Percentiles rank a stretch among this genome's conserved stretches.
Evolutionary conservation across 1,284 basidiomycete genomes (phyloP).

Genomic region (Inonotus hispidus): DNA sequence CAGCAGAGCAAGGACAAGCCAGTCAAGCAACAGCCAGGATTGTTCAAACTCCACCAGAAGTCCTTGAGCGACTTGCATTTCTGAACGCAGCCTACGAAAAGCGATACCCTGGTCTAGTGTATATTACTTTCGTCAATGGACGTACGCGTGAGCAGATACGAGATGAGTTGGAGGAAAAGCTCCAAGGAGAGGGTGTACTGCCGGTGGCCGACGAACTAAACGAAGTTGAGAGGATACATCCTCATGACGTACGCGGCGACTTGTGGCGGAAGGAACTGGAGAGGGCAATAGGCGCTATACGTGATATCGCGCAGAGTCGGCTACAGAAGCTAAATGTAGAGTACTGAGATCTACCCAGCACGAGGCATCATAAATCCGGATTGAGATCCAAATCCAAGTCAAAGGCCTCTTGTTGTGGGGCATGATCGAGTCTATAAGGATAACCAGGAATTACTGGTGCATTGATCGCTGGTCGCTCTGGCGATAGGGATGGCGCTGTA

Average conservation of each 20-base stretch:
- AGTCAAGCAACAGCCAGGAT: conserved; percentile 19
- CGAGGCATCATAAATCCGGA: conserved; percentile 50
- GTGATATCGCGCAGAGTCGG: conserved; percentile 69
- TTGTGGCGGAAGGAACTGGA: conserved; percentile 61
- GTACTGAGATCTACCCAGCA: conserved; percentile 15
- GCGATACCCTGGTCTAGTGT: conserved; percentile 69
- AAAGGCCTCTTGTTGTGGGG: conserved; percentile 55
- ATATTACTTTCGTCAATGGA: conserved; percentile 90
- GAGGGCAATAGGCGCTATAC: conserved; percentile 70
- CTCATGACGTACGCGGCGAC: conserved; percentile 18
- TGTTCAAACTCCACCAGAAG: conserved; percentile 52
- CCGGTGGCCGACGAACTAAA: conserved; percentile 28
- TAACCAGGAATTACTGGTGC: conserved; percentile 51
- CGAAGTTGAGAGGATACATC: conserved; percentile 19
- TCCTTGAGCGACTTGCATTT: conserved; percentile 54
- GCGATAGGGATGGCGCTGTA: conserved; percentile 53
- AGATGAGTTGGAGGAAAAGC: conserved; percentile 69
- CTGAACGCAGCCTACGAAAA: conserved; percentile 77
- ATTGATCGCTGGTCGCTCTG: conserved; percentile 42
- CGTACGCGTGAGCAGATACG: conserved; percentile 67
- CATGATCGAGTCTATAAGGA: conserved; percentile 62
- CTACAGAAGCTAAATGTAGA: conserved; percentile 39
- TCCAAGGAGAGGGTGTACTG: conserved; percentile 45
- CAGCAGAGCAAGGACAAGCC: conserved; percentile 63
- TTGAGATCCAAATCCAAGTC: conserved; percentile 77